A percentile compares a stretch with the other conserved stretches of the same genome.
Evolutionary conservation across 129 eudicot genomes (phyloP).

Genomic region (Flaveria brownii): DNA sequence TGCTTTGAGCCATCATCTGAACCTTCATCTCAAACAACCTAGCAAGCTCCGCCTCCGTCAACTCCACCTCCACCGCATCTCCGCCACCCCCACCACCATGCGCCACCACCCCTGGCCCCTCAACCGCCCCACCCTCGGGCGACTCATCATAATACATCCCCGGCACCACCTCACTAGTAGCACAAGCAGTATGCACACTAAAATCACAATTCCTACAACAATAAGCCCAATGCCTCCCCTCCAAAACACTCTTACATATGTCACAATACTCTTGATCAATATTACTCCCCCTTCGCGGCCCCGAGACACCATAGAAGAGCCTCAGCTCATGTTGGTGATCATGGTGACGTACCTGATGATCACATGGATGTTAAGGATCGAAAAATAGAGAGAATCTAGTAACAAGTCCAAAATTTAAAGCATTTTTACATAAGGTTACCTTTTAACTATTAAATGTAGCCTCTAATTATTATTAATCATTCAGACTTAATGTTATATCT

Average conservation of each 20-base stretch:
- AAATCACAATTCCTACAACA: constrained; percentile 55
- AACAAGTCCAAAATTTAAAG: too few species aligned
- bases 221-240: constrained; percentile 45
- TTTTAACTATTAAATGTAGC: too few species aligned
- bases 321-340: constrained; percentile 52
- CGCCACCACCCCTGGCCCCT: background rate
- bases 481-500: too few species aligned
- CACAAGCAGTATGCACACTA: constrained; percentile 57
- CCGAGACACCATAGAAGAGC: constrained; percentile 28
- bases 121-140: constrained; percentile 8
- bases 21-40: constrained; percentile 37
- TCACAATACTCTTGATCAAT: constrained; percentile 39
- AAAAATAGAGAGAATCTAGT: too few species aligned
- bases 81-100: constrained; percentile 16
- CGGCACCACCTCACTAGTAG: constrained; percentile 58
- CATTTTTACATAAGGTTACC: too few species aligned
- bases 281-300: constrained; percentile 15
- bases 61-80: constrained; percentile 36
- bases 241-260: constrained; percentile 44
- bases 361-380: too few species aligned
- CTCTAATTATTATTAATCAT: too few species aligned
- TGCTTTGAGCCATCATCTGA: constrained; percentile 50
- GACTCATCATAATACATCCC: constrained; percentile 54
- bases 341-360: constrained; percentile 27
- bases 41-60: constrained; percentile 37